phyloP scores from a whole-genome alignment of 2,329 filamentous ascomycete species.

The Ophiocordyceps camponoti-floridani region DNA sequence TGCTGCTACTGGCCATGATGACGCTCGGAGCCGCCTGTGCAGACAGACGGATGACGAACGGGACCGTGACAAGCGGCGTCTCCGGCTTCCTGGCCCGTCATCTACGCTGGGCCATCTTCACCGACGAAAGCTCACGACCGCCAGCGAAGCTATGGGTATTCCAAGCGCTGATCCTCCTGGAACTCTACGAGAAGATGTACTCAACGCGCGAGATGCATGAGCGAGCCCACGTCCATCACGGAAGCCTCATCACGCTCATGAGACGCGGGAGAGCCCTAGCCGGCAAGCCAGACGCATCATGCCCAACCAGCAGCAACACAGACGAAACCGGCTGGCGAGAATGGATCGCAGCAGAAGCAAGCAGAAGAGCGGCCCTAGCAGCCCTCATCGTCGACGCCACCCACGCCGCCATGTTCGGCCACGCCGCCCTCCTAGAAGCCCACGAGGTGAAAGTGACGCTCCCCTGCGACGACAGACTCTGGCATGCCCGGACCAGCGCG shows the following conservation, averaged over 20 bases:
- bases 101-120: constrained; percentile 90
- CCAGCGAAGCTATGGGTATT: constrained; percentile 95
- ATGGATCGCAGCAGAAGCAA: constrained; percentile 91
- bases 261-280: constrained; percentile 80
- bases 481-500: constrained; percentile 74
- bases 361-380: constrained; percentile 73
- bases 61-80: constrained; percentile 59
- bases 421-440: constrained; percentile 91
- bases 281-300: constrained; percentile 40
- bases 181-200: constrained; percentile 97
- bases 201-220: constrained; percentile 84
- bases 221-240: constrained; percentile 89
- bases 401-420: constrained; percentile 94
- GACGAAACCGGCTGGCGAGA: constrained; percentile 57
- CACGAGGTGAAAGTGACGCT: constrained; percentile 85
- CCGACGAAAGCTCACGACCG: constrained; percentile 73
- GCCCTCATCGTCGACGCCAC: constrained; percentile 93
- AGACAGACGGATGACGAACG: constrained; percentile 56
- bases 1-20: constrained; percentile 77
- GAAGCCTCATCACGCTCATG: constrained; percentile 90
- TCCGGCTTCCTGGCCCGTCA: constrained; percentile 87
- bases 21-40: constrained; percentile 81
- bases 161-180: constrained; percentile 72
- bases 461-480: constrained; percentile 82
- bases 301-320: no score